phyloP scores from a whole-genome alignment of 2,329 filamentous ascomycete genomes.

The Colletotrichum echinochloae region DNA sequence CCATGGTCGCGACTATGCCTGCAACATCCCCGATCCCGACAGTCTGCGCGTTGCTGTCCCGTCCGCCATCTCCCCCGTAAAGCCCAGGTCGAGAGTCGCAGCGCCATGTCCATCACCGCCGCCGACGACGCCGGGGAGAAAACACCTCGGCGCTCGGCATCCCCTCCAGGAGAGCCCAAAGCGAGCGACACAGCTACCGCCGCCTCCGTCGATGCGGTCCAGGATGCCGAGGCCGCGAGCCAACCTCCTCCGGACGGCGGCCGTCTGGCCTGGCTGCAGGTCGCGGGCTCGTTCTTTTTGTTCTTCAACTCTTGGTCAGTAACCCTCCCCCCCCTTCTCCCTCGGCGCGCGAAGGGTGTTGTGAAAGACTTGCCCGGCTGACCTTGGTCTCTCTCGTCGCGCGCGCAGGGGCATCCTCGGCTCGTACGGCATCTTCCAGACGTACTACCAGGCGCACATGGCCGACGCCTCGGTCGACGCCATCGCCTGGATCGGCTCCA shows the following conservation, averaged over 20 bases:
- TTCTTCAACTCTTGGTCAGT: constrained; percentile 52
- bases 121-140: not conserved
- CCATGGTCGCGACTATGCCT: not conserved
- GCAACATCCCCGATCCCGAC: too few species aligned
- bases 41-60: not conserved
- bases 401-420: constrained; percentile 49
- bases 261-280: constrained; percentile 51
- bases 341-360: too few species aligned
- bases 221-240: not conserved
- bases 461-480: constrained; percentile 43
- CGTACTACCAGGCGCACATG: constrained; percentile 48
- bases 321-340: too few species aligned
- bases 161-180: not conserved
- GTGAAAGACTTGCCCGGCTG: not conserved
- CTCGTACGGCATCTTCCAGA: constrained; percentile 53
- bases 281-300: constrained; percentile 50
- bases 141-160: not conserved
- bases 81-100: not conserved
- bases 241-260: constrained; percentile 45
- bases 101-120: not conserved
- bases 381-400: too few species aligned
- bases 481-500: constrained; percentile 53
- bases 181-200: not conserved
- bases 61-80: too few species aligned
- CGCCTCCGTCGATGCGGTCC: not conserved